Conservation (phyloP, 352 stramenopile species). For the Blastocystis sp. region DNA sequence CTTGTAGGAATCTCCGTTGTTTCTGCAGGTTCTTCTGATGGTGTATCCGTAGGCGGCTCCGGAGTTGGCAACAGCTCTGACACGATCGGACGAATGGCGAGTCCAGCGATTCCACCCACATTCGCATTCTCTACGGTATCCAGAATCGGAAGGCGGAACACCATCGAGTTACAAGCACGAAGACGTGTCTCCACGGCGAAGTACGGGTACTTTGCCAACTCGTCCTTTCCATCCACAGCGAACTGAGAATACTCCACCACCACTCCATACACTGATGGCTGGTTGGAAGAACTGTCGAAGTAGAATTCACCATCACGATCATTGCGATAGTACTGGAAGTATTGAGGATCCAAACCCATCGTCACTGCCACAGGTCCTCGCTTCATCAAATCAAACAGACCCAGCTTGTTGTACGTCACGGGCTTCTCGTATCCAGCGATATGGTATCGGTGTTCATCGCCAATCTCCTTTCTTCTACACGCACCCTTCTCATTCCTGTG, state of each 20-base stretch:
- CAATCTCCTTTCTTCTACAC: background rate
- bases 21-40: no score
- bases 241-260: background rate
- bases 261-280: background rate
- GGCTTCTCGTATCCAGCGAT: conserved; percentile 25
- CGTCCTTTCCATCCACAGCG: background rate
- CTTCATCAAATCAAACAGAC: background rate
- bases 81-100: conserved; percentile 27
- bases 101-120: background rate
- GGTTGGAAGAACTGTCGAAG: background rate
- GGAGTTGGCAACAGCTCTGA: background rate
- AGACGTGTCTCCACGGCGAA: background rate
- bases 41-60: no score
- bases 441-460: background rate
- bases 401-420: background rate
- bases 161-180: background rate
- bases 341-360: background rate
- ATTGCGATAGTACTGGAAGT: conserved; percentile 20
- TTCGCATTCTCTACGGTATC: background rate
- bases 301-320: background rate
- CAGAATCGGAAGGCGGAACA: background rate
- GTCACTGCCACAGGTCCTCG: background rate
- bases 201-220: background rate
- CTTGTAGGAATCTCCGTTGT: no score
- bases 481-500: background rate